A percentile compares a stretch with the other conserved stretches of the same genome.
These are phyloP conservation scores for Nymphaea colorata DNA, from an alignment of 164 flowering plant genomes.

Conservation along the genomic window DNA sequence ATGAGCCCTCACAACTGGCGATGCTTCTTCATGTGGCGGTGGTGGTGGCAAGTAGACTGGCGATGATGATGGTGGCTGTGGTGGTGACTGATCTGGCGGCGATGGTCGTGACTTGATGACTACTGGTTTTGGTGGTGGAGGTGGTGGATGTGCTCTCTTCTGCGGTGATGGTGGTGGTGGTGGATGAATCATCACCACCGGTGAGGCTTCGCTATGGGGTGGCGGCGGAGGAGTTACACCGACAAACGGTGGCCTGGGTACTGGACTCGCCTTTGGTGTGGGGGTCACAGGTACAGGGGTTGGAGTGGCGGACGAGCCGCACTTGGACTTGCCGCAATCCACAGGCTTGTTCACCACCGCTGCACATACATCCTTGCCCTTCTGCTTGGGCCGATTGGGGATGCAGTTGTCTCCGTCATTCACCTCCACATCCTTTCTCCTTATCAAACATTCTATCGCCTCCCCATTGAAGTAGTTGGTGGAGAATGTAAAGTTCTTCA, in stretches of 20 bases:
- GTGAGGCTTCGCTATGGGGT: neutral
- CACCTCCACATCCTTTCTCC: conserved; percentile 10
- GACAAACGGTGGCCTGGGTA: too few species aligned
- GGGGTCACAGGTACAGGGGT: neutral
- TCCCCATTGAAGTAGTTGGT: conserved; percentile 43
- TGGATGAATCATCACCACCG: neutral
- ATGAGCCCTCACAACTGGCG: conserved; percentile 5
- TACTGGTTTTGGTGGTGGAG: neutral
- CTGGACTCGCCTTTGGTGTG: neutral
- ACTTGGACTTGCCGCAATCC: conserved; percentile 37
- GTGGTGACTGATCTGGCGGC: conserved; percentile 2
- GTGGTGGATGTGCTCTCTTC: neutral
- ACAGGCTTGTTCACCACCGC: conserved; percentile 30
- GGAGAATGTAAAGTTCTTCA: conserved; percentile 41
- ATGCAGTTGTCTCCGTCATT: conserved; percentile 43
- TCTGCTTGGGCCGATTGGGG: conserved; percentile 35
- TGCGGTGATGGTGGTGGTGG: conserved; percentile 4
- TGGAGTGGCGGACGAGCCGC: conserved; percentile 5
- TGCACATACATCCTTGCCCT: conserved; percentile 19
- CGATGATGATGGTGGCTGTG: conserved; percentile 1
- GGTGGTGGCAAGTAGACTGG: neutral
- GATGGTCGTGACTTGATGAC: neutral
- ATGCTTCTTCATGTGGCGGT: neutral
- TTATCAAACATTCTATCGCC: conserved; percentile 17
- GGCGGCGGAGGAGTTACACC: neutral